Evolutionary conservation across 2,329 filamentous ascomycete genomes (phyloP).

Genomic region (Fusarium sublunatum): DNA sequence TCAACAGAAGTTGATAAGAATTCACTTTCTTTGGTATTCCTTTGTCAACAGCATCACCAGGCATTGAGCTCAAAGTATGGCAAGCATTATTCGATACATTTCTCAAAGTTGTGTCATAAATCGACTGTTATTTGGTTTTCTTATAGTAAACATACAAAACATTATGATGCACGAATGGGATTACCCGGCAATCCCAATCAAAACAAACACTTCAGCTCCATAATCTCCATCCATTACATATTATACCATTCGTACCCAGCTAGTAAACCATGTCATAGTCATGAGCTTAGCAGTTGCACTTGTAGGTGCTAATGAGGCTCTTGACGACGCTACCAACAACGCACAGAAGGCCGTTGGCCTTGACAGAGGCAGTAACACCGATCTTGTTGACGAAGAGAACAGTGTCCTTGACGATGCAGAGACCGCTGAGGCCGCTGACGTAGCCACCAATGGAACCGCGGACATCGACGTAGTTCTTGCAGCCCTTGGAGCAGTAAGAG

Average conservation of each 20-base stretch:
- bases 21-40: not conserved
- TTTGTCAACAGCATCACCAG: not conserved
- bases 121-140: constrained; percentile 11
- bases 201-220: constrained; percentile 13
- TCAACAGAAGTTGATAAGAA: not conserved
- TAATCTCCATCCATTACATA: constrained; percentile 23
- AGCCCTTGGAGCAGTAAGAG: constrained; percentile 53
- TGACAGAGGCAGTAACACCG: constrained; percentile 43
- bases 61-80: not conserved
- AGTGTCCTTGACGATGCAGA: constrained; percentile 50
- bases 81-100: constrained; percentile 4
- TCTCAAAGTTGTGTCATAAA: constrained; percentile 12
- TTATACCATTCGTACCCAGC: constrained; percentile 5
- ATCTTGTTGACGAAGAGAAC: constrained; percentile 45
- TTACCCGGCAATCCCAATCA: constrained; percentile 28
- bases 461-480: constrained; percentile 54
- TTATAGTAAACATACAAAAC: constrained; percentile 9
- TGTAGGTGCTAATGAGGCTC: constrained; percentile 47
- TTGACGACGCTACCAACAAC: constrained; percentile 49
- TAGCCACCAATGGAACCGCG: constrained; percentile 45
- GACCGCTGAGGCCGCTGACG: constrained; percentile 47
- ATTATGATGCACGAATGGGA: constrained; percentile 10
- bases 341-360: constrained; percentile 49
- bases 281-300: constrained; percentile 50
- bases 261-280: not conserved